Conservation (phyloP, 139 green algal genomes). For the Chlorella sp. region DNA sequence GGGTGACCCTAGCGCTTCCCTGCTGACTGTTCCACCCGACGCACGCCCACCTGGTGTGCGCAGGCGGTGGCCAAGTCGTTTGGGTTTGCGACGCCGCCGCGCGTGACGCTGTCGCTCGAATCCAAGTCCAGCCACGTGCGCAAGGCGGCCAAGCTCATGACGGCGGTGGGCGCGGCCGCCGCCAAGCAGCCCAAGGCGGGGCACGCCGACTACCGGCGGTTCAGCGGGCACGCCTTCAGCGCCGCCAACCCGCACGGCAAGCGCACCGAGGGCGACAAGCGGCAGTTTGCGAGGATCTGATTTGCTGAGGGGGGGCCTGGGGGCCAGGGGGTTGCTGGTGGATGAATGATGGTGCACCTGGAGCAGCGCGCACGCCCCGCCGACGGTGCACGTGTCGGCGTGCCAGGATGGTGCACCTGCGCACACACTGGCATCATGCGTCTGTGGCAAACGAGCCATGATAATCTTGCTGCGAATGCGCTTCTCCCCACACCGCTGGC, state of each 20-base stretch:
- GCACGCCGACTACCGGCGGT: constrained; percentile 31
- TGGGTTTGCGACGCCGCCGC: constrained; percentile 83
- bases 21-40: neutral
- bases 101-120: constrained; percentile 89
- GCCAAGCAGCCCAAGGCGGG: neutral
- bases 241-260: constrained; percentile 84
- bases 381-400: no score
- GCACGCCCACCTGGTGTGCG: neutral
- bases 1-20: no score
- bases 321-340: no score
- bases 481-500: no score
- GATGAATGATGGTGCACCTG: no score
- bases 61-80: constrained; percentile 83
- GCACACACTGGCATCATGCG: no score
- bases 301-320: no score
- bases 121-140: constrained; percentile 64
- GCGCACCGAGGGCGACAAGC: constrained; percentile 49
- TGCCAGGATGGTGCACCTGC: no score
- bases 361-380: no score
- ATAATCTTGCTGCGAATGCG: no score
- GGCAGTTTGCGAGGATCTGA: constrained; percentile 67
- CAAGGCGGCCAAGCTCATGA: constrained; percentile 42
- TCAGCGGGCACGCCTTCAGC: constrained; percentile 76
- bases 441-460: no score
- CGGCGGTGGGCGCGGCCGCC: neutral